Conservation (phyloP, 2,329 filamentous ascomycete genomes). For the Aspergillus unguis region DNA sequence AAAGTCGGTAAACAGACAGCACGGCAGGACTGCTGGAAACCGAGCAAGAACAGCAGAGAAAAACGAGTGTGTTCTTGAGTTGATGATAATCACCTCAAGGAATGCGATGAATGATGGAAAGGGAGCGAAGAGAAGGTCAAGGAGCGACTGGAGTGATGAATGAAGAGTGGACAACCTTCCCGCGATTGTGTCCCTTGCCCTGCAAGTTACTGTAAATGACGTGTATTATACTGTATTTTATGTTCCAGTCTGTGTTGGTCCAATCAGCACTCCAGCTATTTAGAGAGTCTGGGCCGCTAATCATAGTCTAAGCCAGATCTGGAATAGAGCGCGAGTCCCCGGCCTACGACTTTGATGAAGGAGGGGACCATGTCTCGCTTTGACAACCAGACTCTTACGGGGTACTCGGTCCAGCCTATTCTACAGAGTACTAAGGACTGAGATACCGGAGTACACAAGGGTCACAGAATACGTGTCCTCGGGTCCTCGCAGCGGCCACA, state of each 20-base stretch:
- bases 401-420: too few relatives aligned
- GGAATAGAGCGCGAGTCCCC: not conserved
- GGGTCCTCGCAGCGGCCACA: not conserved
- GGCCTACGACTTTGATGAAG: slow-evolving; percentile 14
- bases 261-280: slow-evolving; percentile 9
- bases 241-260: not conserved
- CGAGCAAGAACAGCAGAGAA: slow-evolving; percentile 8
- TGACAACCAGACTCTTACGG: not conserved
- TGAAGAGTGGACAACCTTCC: not conserved
- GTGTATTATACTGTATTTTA: not conserved
- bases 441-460: not conserved
- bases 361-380: slow-evolving; percentile 16
- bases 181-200: slow-evolving; percentile 4
- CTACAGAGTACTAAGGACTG: not conserved
- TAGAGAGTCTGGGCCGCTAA: slow-evolving; percentile 8
- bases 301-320: not conserved
- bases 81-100: slow-evolving; percentile 10
- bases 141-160: slow-evolving; percentile 8
- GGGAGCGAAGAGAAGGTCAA: slow-evolving; percentile 4
- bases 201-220: not conserved
- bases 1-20: slow-evolving; percentile 6
- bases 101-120: slow-evolving; percentile 6
- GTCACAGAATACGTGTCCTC: not conserved
- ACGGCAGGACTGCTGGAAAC: slow-evolving; percentile 6
- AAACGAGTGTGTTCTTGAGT: slow-evolving; percentile 16